Percentiles rank a stretch among this genome's conserved stretches.
Evolutionary conservation across 305 asterid genomes (phyloP).

Genomic region (Stenogyne calaminthoides): DNA sequence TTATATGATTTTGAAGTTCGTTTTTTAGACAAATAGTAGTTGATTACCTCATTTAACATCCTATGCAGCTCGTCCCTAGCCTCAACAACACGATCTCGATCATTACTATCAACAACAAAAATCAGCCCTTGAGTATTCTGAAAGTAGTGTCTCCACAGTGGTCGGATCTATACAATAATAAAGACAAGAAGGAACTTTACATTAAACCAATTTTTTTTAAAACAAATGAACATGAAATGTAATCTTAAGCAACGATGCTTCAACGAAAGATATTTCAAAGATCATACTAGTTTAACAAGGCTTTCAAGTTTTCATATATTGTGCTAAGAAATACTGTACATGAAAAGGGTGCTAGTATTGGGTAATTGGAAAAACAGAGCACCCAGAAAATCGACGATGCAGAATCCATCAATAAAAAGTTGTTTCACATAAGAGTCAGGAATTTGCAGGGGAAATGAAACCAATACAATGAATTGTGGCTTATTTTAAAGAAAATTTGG

Average conservation of each 20-base stretch:
- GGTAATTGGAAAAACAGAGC: not conserved
- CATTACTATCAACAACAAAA: constrained; percentile 88
- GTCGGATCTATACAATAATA: constrained; percentile 60
- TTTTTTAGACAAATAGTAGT: not conserved
- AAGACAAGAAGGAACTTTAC: not conserved
- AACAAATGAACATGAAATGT: not conserved
- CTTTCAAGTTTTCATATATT: not conserved
- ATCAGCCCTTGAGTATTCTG: constrained; percentile 91
- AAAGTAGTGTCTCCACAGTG: constrained; percentile 94
- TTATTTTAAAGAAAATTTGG: not conserved
- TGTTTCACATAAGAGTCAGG: not conserved
- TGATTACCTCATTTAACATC: constrained; percentile 80
- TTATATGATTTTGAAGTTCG: not conserved
- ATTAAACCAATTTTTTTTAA: not conserved
- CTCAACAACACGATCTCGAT: constrained; percentile 91
- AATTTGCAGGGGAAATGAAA: not conserved
- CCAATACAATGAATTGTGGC: not conserved
- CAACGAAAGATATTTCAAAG: not conserved
- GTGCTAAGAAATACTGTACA: not conserved
- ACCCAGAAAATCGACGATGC: not conserved
- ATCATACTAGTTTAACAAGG: not conserved
- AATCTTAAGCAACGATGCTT: not conserved
- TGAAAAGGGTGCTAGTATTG: not conserved
- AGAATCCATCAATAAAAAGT: not conserved
- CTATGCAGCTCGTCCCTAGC: constrained; percentile 95